Base-by-base conservation (phyloP, 306 rosid genomes). In the Quillaja saponaria region DNA sequence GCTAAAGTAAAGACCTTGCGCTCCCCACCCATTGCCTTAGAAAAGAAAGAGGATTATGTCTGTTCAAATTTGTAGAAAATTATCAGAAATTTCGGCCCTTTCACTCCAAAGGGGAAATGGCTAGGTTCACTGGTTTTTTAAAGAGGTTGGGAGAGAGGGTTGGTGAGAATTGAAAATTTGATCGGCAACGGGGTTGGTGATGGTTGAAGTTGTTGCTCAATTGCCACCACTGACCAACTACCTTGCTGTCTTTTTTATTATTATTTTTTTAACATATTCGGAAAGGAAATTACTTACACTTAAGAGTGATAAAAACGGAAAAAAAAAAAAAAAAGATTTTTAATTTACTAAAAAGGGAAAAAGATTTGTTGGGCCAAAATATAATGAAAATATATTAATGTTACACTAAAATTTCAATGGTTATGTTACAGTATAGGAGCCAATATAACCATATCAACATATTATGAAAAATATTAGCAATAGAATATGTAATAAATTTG, bases 1-100 rank as follows among this genome's bases (percentile, higher is more conserved):
- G 86, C 79, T 63, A 88, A 74, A 74, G 83, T 72, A 76, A 40
- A 89, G 4, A 83, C 60, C 76, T 81, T 76, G 55, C 68, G 39
- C 10, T 58, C 84, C n/a, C 71, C 85, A 31, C 79, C 84, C 97
- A 91, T 91, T 17, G 67, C 59, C 17, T 25, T 25, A 56, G 21
- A 41, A 49, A 45, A 56, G 50, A 3, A 17, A 69, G 62, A 56
- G 8, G 7, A 12, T 8, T 0, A 5, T 31, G 35, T 47, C 56
- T 8, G 18, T 56, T 61, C 15, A 1, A 46, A 58, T 38, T 37
- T 25, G 31, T 18, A 0, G 37, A 47, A 71, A 53, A 35, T 1
- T 39, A 39, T 15, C 35, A 55, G 47, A 34, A 41, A 11, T 39
- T 21, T 61, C 2, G 42, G 15, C 15, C 13, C 17, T 20, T 31